Evolutionary conservation across 306 rosid genomes (phyloP).

Genomic region (Acacia melanoxylon): DNA sequence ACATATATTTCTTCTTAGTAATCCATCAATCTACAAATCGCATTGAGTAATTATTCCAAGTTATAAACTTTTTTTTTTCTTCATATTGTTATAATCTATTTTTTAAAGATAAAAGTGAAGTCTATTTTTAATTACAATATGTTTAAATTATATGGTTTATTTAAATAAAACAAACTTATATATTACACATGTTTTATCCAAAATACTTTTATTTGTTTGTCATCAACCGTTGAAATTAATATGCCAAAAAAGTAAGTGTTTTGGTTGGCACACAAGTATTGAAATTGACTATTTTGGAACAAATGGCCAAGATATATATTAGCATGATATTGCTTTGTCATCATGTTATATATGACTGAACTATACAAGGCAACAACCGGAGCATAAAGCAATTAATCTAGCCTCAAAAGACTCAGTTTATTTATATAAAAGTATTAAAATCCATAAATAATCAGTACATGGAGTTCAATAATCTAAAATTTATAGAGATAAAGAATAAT

Average conservation of each 20-base stretch:
- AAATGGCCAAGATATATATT: not conserved
- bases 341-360: not conserved
- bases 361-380: not conserved
- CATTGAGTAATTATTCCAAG: not conserved
- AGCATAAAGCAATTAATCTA: not conserved
- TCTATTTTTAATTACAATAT: not conserved
- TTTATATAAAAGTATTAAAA: not conserved
- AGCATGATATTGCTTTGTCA: not conserved
- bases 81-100: not conserved
- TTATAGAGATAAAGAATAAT: not conserved
- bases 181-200: too few relatives aligned
- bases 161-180: too few relatives aligned
- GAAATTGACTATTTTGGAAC: not conserved
- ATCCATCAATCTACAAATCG: not conserved
- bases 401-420: not conserved
- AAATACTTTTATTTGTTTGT: not conserved
- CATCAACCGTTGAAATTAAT: not conserved
- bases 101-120: not conserved
- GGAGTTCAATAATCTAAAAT: not conserved
- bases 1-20: not conserved
- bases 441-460: not conserved
- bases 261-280: not conserved
- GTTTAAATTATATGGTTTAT: not conserved
- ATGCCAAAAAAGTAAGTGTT: not conserved
- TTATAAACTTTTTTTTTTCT: not conserved